Percentiles rank a stretch among this genome's conserved stretches.
Conservation (phyloP, 352 stramenopile species). For the Pythium aquatile region DNA sequence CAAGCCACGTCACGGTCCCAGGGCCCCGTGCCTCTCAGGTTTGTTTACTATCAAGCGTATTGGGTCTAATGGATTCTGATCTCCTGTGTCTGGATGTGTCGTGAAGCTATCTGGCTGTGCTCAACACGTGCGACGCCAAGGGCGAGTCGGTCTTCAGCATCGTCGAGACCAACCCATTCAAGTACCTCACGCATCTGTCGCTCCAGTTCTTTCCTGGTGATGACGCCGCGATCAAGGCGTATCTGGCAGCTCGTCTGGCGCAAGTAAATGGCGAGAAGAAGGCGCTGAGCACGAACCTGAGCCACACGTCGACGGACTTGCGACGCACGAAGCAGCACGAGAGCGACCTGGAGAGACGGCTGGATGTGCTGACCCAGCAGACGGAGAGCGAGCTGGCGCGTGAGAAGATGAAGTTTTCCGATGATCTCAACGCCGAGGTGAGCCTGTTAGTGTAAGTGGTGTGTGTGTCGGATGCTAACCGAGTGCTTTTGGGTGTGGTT, state of each 20-base stretch:
- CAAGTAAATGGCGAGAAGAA: slow-evolving; percentile 68
- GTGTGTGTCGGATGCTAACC: not conserved
- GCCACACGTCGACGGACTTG: slow-evolving; percentile 46
- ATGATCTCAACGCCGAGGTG: slow-evolving; percentile 59
- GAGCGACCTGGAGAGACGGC: slow-evolving; percentile 42
- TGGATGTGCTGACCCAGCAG: slow-evolving; percentile 52
- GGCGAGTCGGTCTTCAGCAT: slow-evolving; percentile 88
- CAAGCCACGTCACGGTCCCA: slow-evolving; percentile 45
- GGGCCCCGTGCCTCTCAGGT: slow-evolving; percentile 73
- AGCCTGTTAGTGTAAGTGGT: not conserved
- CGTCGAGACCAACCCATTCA: slow-evolving; percentile 94
- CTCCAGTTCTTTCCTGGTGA: slow-evolving; percentile 85
- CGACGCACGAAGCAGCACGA: slow-evolving; percentile 41
- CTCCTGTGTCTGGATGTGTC: not conserved
- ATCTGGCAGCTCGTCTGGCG: slow-evolving; percentile 86
- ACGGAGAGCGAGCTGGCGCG: slow-evolving; percentile 55
- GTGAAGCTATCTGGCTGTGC: slow-evolving; percentile 74
- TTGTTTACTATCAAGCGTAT: not conserved
- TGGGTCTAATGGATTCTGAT: not conserved
- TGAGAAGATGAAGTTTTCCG: slow-evolving; percentile 67
- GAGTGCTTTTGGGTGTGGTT: not conserved
- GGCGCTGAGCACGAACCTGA: slow-evolving; percentile 37
- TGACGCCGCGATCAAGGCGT: slow-evolving; percentile 89
- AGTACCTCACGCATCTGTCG: slow-evolving; percentile 92
- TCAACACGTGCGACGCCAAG: slow-evolving; percentile 67